Evolutionary conservation across 495 filamentous ascomycete genomes (phyloP).

Genomic region (Penicillium steckii): DNA sequence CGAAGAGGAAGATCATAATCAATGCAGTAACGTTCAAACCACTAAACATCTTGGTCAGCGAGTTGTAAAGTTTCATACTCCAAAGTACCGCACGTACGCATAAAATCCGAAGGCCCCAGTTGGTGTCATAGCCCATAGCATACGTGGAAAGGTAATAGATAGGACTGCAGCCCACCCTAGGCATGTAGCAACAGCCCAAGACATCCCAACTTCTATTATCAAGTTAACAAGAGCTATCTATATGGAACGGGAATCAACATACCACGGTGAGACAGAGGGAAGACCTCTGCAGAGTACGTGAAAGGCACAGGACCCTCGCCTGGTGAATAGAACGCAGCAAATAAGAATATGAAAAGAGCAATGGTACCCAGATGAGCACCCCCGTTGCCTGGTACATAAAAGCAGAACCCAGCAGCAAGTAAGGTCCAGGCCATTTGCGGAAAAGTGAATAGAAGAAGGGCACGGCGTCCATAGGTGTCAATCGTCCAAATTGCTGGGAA

Average conservation of each 20-base stretch:
- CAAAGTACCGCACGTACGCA: conserved; percentile 31
- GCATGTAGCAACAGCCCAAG: conserved; percentile 69
- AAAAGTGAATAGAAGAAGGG: conserved; percentile 80
- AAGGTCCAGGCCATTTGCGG: conserved; percentile 83
- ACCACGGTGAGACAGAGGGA: conserved; percentile 70
- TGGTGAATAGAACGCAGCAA: conserved; percentile 66
- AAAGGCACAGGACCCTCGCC: conserved; percentile 72
- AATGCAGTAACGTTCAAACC: conserved; percentile 68
- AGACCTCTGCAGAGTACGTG: conserved; percentile 77
- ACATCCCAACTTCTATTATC: conserved; percentile 64
- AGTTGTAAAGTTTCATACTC: conserved; percentile 4
- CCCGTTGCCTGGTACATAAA: conserved; percentile 54
- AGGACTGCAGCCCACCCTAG: conserved; percentile 74
- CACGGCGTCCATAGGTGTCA: conserved; percentile 78
- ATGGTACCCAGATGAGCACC: conserved; percentile 58
- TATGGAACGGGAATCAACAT: conserved; percentile 14
- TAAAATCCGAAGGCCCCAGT: conserved; percentile 51
- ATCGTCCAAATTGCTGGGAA: conserved; percentile 84
- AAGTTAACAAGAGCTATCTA: background rate
- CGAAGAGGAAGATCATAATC: conserved; percentile 68
- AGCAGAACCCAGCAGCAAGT: conserved; percentile 70
- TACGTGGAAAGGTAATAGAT: conserved; percentile 67
- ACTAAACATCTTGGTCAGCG: conserved; percentile 35
- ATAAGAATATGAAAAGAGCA: conserved; percentile 66
- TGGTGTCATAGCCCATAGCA: conserved; percentile 56